phyloP scores from a whole-genome alignment of 345 rosid species.

The Acer campestre region DNA sequence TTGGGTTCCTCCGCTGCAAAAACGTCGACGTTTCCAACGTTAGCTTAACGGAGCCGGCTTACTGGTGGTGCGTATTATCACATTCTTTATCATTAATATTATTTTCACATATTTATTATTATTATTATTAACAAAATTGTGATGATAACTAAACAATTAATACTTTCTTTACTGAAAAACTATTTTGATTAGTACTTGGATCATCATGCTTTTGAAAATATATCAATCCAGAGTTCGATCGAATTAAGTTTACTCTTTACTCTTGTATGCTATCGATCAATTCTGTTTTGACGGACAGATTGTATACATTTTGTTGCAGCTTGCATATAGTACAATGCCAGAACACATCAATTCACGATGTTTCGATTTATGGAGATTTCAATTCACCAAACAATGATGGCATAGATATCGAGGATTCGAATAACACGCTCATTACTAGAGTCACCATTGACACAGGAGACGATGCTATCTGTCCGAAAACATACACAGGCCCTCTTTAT shows the following conservation, averaged over 20 bases:
- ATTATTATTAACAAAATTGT: too few relatives aligned
- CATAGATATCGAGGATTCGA: constrained; percentile 86
- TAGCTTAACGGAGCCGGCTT: constrained; percentile 70
- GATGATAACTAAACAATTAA: too few relatives aligned
- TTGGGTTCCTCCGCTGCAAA: constrained; percentile 70
- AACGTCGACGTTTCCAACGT: constrained; percentile 75
- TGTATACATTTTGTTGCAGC: constrained; percentile 42
- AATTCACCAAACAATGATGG: constrained; percentile 93
- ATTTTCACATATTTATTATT: too few relatives aligned
- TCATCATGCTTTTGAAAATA: too few relatives aligned
- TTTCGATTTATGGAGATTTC: constrained; percentile 82
- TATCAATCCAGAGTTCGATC: neutral
- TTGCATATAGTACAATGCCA: constrained; percentile 77
- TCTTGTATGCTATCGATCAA: neutral
- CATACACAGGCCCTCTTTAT: constrained; percentile 61
- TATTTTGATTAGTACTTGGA: too few relatives aligned
- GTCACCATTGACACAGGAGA: constrained; percentile 86
- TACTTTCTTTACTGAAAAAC: too few relatives aligned
- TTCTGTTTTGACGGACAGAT: constrained; percentile 16
- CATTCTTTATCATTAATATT: too few relatives aligned
- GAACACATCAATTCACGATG: constrained; percentile 64
- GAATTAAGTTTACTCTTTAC: neutral
- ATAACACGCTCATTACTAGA: constrained; percentile 69
- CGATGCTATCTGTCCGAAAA: constrained; percentile 93
- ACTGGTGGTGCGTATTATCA: constrained; percentile 77